These are phyloP conservation scores for Malbranchea zuffiana DNA, from an alignment of 2,329 filamentous ascomycete species.

Conservation along the genomic window DNA sequence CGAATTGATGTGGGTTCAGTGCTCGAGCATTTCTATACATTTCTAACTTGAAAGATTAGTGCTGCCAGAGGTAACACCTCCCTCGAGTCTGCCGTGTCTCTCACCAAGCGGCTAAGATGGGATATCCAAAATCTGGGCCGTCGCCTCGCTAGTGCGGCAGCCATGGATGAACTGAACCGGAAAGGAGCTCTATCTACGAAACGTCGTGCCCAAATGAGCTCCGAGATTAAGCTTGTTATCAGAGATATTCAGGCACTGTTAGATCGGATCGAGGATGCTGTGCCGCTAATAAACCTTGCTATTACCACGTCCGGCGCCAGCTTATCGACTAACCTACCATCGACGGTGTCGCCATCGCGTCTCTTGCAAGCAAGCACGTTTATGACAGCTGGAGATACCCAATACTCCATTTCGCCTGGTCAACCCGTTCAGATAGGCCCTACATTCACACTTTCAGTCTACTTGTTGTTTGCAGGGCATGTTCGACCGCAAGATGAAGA, in stretches of 20 bases:
- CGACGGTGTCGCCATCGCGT: slow-evolving; percentile 78
- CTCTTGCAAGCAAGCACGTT: slow-evolving; percentile 88
- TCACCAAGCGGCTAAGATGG: slow-evolving; percentile 71
- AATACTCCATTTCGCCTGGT: slow-evolving; percentile 57
- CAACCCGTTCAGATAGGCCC: slow-evolving; percentile 72
- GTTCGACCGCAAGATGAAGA: slow-evolving; percentile 47
- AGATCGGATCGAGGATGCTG: slow-evolving; percentile 72
- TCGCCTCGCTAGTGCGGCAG: slow-evolving; percentile 56
- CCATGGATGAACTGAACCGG: slow-evolving; percentile 43
- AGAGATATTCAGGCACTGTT: slow-evolving; percentile 65
- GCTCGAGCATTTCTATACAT: slow-evolving; percentile 10
- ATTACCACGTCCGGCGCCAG: slow-evolving; percentile 89
- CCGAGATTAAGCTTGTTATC: slow-evolving; percentile 59
- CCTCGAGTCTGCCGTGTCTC: slow-evolving; percentile 70
- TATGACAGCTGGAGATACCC: slow-evolving; percentile 72
- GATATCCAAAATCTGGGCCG: slow-evolving; percentile 73
- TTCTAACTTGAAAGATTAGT: slow-evolving; percentile 28
- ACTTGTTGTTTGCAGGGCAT: slow-evolving; percentile 89
- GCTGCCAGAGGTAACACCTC: slow-evolving; percentile 65
- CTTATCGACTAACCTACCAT: slow-evolving; percentile 65
- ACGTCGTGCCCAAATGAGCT: slow-evolving; percentile 47
- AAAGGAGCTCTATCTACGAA: slow-evolving; percentile 27
- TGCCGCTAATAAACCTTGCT: slow-evolving; percentile 83
- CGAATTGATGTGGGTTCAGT: slow-evolving; percentile 59
- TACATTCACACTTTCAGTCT: slow-evolving; percentile 73